Evolutionary conservation across 2,329 filamentous ascomycete genomes (phyloP), one percentile per base, ranked within the genome.

Genomic region (Fusarium irregulare): DNA sequence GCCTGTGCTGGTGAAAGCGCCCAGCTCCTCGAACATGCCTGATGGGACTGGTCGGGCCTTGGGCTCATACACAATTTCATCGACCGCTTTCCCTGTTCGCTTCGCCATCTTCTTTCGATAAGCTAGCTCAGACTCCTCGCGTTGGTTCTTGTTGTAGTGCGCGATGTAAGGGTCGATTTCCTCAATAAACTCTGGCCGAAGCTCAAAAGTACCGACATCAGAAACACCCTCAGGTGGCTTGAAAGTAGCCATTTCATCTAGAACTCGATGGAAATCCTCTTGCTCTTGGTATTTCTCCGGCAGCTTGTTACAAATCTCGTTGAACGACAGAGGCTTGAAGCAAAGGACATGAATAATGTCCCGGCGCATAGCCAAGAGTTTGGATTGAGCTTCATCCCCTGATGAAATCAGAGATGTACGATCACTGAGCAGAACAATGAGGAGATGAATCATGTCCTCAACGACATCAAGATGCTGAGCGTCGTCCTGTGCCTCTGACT

Each of bases 121-220:
- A 5, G 94, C 92, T 72, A 88, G 90, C 80, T 99, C 96, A 0
- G 95, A 93, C 78, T 99, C 96, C 77, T 99, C 96, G 53, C 96
- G 89, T 79, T 98, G 95, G 75, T 99, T 99, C 77, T 97, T 97
- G 76, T 91, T 97, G 80, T 97, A 99, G 77, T 98, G 94, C 9
- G 94, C 92, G 76, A 94, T 96, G 78, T 98, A 99, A 1, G 97
- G 96, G 78, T 99, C 97, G 53, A 99, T 89, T 48, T 97, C 88
- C 72, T 95, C 92, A 41, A 98, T 87, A 74, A 91, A 96, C 65
- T 97, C 89, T 7, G 92, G 89, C 77, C 94, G 96, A 54, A 99
- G 84, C 79, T 98, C 94, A 75, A 99, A 99, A 0, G 93, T 97
- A 60, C 97, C 96, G 18, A 94, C 92, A 77, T 99, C 96, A 7